phyloP scores from a whole-genome alignment of 768 basidiomycete genomes.

The Agaricus sinodeliciosus region DNA sequence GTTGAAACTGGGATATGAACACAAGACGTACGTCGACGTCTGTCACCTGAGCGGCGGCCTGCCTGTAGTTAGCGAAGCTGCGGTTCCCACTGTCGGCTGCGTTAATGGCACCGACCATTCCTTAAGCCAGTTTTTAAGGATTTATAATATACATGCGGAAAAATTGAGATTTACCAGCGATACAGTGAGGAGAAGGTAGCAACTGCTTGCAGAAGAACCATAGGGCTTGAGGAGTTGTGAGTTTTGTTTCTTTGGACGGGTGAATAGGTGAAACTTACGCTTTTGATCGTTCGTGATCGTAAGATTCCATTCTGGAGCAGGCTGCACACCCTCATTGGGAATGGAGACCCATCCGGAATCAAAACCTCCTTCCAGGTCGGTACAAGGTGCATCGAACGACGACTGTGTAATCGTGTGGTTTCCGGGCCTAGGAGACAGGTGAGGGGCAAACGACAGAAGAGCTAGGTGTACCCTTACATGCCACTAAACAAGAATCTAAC shows the following conservation, averaged over 20 bases:
- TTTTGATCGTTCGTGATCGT: slow-evolving; percentile 40
- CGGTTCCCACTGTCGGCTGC: slow-evolving; percentile 37
- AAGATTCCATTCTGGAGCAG: slow-evolving; percentile 37
- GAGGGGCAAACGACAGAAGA: neutral
- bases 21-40: slow-evolving; percentile 25
- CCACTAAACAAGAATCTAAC: slow-evolving; percentile 47
- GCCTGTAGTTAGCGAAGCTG: slow-evolving; percentile 32
- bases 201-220: slow-evolving; percentile 58
- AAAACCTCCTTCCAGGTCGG: slow-evolving; percentile 38
- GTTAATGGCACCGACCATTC: slow-evolving; percentile 51
- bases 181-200: slow-evolving; percentile 34
- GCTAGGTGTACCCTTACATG: slow-evolving; percentile 21
- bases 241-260: slow-evolving; percentile 16
- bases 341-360: slow-evolving; percentile 48
- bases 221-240: slow-evolving; percentile 27
- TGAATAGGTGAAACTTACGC: slow-evolving; percentile 28
- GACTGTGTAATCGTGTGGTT: slow-evolving; percentile 53
- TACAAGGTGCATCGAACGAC: slow-evolving; percentile 36
- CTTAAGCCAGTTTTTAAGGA: slow-evolving; percentile 9
- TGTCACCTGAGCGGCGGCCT: slow-evolving; percentile 23
- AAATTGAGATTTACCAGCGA: slow-evolving; percentile 17
- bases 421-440: slow-evolving; percentile 28
- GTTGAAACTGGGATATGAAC: neutral
- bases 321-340: slow-evolving; percentile 18
- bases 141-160: neutral